These are phyloP conservation scores for Streptanthus diversifolius DNA, from an alignment of 345 rosid species.

Conservation along the genomic window DNA sequence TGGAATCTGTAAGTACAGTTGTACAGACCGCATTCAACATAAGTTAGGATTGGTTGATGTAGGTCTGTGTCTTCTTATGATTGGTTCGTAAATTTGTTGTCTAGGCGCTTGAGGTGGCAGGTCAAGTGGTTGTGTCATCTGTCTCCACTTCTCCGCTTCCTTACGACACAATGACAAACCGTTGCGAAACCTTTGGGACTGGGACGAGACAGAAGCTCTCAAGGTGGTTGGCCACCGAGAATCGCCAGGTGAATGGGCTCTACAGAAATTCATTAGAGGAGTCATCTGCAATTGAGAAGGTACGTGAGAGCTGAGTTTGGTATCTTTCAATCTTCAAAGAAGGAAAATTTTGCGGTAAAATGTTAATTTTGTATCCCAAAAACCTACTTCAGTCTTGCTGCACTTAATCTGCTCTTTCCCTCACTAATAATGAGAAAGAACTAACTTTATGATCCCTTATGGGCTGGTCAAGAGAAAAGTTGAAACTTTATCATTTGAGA, in stretches of 20 bases:
- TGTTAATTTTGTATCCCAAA: not conserved
- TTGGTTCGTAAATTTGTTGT: conserved; percentile 19
- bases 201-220: conserved; percentile 84
- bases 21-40: not conserved
- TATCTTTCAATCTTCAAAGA: not conserved
- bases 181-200: conserved; percentile 80
- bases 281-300: conserved; percentile 45
- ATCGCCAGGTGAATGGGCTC: conserved; percentile 34
- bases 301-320: conserved; percentile 15
- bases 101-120: conserved; percentile 93
- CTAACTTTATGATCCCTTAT: not conserved
- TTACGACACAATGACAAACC: conserved; percentile 68
- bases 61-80: not conserved
- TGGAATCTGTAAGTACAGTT: conserved; percentile 65
- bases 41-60: not conserved
- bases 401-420: not conserved
- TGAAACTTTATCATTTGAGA: not conserved
- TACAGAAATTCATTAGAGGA: conserved; percentile 18
- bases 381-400: not conserved
- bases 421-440: not conserved
- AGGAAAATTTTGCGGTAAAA: not conserved
- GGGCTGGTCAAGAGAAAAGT: not conserved
- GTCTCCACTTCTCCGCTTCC: conserved; percentile 87
- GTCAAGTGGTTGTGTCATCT: conserved; percentile 86
- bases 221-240: conserved; percentile 77